Conservation (phyloP, 495 filamentous ascomycete species). For the Neurospora sp. region DNA sequence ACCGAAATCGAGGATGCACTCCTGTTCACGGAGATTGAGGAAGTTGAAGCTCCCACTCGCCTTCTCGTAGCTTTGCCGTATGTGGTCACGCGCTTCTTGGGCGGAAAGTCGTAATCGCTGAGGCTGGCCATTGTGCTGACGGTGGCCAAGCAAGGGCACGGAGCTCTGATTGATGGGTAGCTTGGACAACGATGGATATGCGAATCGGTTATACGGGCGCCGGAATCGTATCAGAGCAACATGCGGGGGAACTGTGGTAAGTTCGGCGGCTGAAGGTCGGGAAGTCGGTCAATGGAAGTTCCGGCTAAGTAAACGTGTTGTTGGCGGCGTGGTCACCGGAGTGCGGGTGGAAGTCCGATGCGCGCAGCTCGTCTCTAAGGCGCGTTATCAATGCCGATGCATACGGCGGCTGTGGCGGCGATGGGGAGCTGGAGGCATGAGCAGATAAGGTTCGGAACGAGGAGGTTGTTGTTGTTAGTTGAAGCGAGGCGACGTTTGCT, state of each 20-base stretch:
- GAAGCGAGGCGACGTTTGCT: not conserved
- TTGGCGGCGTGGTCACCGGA: not conserved
- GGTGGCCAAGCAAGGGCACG: not conserved
- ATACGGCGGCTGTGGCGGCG: not conserved
- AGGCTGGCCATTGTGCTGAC: constrained; percentile 20
- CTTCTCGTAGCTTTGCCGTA: constrained; percentile 30
- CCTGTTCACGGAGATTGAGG: not conserved
- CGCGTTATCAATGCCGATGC: not conserved
- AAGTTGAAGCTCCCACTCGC: constrained; percentile 16
- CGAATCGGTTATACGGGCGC: not conserved
- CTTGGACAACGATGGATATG: not conserved
- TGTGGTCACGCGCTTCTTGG: constrained; percentile 27
- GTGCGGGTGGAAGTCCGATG: not conserved
- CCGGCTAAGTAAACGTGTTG: not conserved
- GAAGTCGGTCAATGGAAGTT: not conserved
- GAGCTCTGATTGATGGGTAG: not conserved
- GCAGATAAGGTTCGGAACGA: not conserved
- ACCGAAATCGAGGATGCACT: not conserved
- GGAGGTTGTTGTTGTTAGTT: not conserved
- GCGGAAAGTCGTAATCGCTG: constrained; percentile 25
- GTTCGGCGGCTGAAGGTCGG: not conserved
- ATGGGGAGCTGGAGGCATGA: not conserved
- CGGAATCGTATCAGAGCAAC: not conserved
- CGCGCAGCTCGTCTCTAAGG: not conserved
- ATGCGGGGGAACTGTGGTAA: not conserved